phyloP scores from a whole-genome alignment of 176 grass and related monocot genomes.

The Musa troglodytarum region DNA sequence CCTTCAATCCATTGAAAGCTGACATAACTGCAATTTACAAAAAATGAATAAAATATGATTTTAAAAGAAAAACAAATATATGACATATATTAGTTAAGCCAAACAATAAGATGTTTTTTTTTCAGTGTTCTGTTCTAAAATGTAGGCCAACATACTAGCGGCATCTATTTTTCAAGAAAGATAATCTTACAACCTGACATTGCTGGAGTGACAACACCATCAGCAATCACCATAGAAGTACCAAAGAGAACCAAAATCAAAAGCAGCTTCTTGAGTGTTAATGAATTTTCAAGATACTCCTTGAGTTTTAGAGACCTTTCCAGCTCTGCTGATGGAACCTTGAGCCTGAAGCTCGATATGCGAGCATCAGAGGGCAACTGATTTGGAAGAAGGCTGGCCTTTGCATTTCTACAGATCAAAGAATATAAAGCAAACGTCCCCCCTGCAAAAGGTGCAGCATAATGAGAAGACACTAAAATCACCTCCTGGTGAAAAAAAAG shows the following conservation, averaged over 20 bases:
- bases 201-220: constrained; percentile 82
- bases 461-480: constrained; percentile 5
- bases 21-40: constrained; percentile 80
- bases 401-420: constrained; percentile 82
- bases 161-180: constrained; percentile 24
- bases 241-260: constrained; percentile 91
- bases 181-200: constrained; percentile 72
- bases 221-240: constrained; percentile 88
- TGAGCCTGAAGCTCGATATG: constrained; percentile 73
- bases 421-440: constrained; percentile 98
- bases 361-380: constrained; percentile 68
- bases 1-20: constrained; percentile 90
- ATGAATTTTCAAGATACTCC: constrained; percentile 79
- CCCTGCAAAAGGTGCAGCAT: constrained; percentile 35
- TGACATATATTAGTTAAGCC: constrained; percentile 10
- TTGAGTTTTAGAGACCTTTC: constrained; percentile 89
- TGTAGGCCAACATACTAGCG: background rate
- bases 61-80: constrained; percentile 15
- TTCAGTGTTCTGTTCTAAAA: background rate
- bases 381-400: constrained; percentile 73
- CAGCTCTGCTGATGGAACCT: constrained; percentile 56
- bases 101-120: background rate
- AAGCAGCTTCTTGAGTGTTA: constrained; percentile 80
- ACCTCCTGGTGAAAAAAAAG: background rate
- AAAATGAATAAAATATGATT: constrained; percentile 24